Evolutionary conservation across 2,329 filamentous ascomycete genomes (phyloP).

Genomic region (Cladorrhinum sp.): DNA sequence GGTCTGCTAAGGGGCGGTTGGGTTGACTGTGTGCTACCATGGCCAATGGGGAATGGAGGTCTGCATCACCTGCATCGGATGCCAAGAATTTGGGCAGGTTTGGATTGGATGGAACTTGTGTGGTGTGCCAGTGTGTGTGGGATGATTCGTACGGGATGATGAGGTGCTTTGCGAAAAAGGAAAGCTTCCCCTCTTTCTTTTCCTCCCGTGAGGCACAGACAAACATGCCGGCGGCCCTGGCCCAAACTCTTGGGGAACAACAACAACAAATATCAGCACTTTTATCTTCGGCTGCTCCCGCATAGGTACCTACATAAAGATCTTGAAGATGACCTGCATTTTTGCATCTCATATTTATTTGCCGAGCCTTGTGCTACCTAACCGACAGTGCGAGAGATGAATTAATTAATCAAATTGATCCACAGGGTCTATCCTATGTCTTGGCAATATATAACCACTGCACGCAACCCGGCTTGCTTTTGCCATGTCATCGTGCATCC

Average conservation of each 20-base stretch:
- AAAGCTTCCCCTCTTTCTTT: background rate
- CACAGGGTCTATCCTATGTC: too few relatives aligned
- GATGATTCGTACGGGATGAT: background rate
- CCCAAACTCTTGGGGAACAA: background rate
- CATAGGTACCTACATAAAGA: background rate
- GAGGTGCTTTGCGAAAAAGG: background rate
- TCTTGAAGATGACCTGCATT: background rate
- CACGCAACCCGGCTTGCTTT: background rate
- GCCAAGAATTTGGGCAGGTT: background rate
- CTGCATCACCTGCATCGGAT: background rate
- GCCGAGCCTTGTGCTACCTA: background rate
- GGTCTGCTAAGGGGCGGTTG: background rate
- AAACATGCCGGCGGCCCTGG: background rate
- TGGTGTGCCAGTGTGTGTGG: background rate
- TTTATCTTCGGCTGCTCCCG: background rate
- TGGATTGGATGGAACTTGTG: background rate
- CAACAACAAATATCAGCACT: background rate
- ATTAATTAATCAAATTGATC: too few relatives aligned
- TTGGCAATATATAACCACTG: background rate
- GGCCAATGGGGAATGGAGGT: background rate
- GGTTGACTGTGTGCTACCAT: background rate
- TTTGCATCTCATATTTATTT: background rate
- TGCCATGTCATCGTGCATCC: background rate
- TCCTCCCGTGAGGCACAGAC: background rate
- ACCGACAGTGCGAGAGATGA: too few relatives aligned